Evolutionary conservation across 202 grass and related monocot genomes (phyloP), one percentile per base, ranked within the genome.

Genomic region (Panicum hallii): DNA sequence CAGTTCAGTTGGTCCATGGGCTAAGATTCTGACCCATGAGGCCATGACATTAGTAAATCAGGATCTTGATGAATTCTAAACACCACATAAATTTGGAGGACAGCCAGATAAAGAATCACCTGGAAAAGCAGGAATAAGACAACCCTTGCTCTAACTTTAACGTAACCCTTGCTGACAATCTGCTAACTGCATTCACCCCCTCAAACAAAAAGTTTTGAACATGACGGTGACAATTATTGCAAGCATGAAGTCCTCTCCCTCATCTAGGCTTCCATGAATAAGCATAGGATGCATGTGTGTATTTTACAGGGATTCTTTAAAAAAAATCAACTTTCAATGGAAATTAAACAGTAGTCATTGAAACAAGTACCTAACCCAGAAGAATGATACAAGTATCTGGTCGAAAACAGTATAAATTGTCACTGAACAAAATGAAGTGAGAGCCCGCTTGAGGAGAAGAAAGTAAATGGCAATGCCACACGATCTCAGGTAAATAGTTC

Each of bases 371-470:
- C 43, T 82, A 54, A 4, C 17, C 70, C 36, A 6, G 14, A 52
- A 86, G 55, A 58, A 23, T 79, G 56, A 72, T 79, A 88, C 45
- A 82, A 82, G 44, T 77, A 48, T 45, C 42, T 76, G 71, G 15
- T 23, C 69, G 17, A 6, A 9, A 53, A 74, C 23, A 67, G 61
- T 34, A 63, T 46, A 71, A 72, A 22, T 58, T 62, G 32, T 34
- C 23, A 70, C n/a, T 30, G 45, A 70, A 74, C 7, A 70, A 34
- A 81, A 81, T 81, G 20, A 85, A 85, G 70, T 12, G n/a, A 84
- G 72, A 69, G 36, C 44, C 61, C 23, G 12, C 67, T 89, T 78
- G 47, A 81, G 55, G 15, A 62, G 44, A 47, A 75, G 23, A 74
- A 22, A 79, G 16, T 66, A 63, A 40, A 30, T 67, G 22, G 53